phyloP scores from a whole-genome alignment of 768 basidiomycete genomes.

The Podaxis sp. region DNA sequence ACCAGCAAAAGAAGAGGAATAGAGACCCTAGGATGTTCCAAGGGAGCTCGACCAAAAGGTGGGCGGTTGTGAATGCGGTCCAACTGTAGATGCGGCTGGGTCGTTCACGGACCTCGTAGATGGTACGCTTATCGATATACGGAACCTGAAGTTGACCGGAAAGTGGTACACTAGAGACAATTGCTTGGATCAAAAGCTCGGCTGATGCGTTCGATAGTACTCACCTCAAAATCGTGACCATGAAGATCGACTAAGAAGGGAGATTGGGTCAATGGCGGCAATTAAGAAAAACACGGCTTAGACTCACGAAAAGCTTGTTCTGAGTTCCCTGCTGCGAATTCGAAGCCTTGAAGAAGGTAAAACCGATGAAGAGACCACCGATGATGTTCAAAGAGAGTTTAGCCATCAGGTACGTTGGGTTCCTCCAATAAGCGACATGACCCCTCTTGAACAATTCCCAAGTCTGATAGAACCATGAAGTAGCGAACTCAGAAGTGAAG shows the following conservation, averaged over 20 bases:
- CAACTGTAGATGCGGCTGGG: slow-evolving; percentile 66
- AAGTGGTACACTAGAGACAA: slow-evolving; percentile 39
- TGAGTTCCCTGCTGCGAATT: slow-evolving; percentile 56
- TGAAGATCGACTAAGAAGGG: slow-evolving; percentile 45
- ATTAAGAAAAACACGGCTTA: slow-evolving; percentile 11
- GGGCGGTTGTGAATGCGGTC: slow-evolving; percentile 54
- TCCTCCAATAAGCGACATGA: slow-evolving; percentile 47
- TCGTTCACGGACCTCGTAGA: slow-evolving; percentile 70
- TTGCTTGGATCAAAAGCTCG: slow-evolving; percentile 2
- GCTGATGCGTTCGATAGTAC: neutral
- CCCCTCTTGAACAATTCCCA: slow-evolving; percentile 44
- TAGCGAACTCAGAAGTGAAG: slow-evolving; percentile 46
- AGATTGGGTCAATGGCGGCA: neutral
- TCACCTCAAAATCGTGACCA: slow-evolving; percentile 46
- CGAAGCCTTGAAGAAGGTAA: slow-evolving; percentile 61
- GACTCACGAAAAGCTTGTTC: slow-evolving; percentile 62
- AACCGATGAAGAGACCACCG: slow-evolving; percentile 57
- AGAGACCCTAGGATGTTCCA: slow-evolving; percentile 60
- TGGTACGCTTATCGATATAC: slow-evolving; percentile 54
- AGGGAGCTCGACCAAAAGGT: slow-evolving; percentile 55
- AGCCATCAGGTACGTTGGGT: slow-evolving; percentile 58
- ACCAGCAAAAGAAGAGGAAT: slow-evolving; percentile 67
- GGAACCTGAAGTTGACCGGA: slow-evolving; percentile 64
- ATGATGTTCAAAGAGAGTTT: slow-evolving; percentile 55
- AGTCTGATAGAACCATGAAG: slow-evolving; percentile 51